phyloP scores from a whole-genome alignment of 2,329 filamentous ascomycete genomes.

The Pseudogymnoascus sp. region DNA sequence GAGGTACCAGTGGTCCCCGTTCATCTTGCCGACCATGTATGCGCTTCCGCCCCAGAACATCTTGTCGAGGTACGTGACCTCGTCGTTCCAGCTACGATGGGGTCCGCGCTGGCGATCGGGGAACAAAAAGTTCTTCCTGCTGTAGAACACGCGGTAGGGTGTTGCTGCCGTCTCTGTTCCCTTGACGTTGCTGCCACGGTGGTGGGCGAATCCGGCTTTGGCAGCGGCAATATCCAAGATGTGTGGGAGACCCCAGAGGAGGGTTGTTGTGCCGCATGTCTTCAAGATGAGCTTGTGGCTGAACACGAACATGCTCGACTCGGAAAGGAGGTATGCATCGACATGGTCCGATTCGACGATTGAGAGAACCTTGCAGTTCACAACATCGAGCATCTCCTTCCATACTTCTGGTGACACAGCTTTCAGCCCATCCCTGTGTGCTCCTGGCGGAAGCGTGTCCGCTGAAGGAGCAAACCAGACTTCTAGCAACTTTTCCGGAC shows the following conservation, averaged over 20 bases:
- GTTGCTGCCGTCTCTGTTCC: constrained; percentile 70
- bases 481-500: constrained; percentile 96
- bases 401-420: constrained; percentile 74
- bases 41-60: constrained; percentile 89
- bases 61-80: constrained; percentile 85
- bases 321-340: constrained; percentile 92
- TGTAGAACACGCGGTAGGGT: constrained; percentile 96
- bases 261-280: constrained; percentile 93
- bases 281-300: constrained; percentile 99
- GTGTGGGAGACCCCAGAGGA: constrained; percentile 80
- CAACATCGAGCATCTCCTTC: constrained; percentile 95
- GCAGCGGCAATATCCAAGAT: constrained; percentile 86
- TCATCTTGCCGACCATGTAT: constrained; percentile 99
- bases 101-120: constrained; percentile 90
- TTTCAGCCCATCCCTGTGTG: constrained; percentile 58
- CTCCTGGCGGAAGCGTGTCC: constrained; percentile 50
- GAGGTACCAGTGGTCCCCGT: constrained; percentile 97
- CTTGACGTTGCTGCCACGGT: constrained; percentile 50
- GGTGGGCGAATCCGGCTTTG: constrained; percentile 80
- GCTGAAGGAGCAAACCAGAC: constrained; percentile 92
- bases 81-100: constrained; percentile 95
- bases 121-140: constrained; percentile 96
- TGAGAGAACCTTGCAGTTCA: constrained; percentile 97
- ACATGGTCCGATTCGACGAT: constrained; percentile 88
- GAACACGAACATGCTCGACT: constrained; percentile 99